Percentiles rank a stretch among this genome's conserved stretches.
Conservation (phyloP, 2,329 filamentous ascomycete genomes). For the Diatrype stigma region DNA sequence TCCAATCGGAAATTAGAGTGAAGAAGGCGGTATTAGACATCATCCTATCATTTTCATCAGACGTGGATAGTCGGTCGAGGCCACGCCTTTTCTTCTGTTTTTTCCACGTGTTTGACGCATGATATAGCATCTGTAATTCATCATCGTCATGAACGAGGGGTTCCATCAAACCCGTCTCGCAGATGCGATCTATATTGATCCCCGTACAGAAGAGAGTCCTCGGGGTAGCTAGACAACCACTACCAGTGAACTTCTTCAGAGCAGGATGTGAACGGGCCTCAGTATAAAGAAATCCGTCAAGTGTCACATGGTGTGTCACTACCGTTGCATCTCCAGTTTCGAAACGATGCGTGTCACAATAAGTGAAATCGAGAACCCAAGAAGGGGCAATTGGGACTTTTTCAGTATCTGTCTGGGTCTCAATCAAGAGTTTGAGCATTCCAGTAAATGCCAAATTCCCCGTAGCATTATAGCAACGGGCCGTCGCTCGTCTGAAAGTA, state of each 20-base stretch:
- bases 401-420: neutral
- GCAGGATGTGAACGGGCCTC: neutral
- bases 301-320: neutral
- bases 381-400: no score
- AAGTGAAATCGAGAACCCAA: conserved; percentile 5
- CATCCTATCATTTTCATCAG: no score
- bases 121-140: neutral
- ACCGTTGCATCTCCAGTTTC: neutral
- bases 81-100: no score
- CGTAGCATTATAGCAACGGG: conserved; percentile 1
- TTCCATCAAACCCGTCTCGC: neutral
- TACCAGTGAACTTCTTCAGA: neutral
- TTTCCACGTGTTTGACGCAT: neutral
- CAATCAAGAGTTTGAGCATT: neutral
- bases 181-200: neutral
- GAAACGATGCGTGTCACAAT: neutral
- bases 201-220: neutral
- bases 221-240: neutral
- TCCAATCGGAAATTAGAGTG: no score
- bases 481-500: conserved; percentile 4
- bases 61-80: no score
- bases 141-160: neutral
- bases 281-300: conserved; percentile 1
- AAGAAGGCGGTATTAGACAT: no score
- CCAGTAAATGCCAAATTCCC: neutral